These are phyloP conservation scores for Fimicolochytrium jonesii DNA, from an alignment of 192 early-diverging fungal species.

Conservation along the genomic window DNA sequence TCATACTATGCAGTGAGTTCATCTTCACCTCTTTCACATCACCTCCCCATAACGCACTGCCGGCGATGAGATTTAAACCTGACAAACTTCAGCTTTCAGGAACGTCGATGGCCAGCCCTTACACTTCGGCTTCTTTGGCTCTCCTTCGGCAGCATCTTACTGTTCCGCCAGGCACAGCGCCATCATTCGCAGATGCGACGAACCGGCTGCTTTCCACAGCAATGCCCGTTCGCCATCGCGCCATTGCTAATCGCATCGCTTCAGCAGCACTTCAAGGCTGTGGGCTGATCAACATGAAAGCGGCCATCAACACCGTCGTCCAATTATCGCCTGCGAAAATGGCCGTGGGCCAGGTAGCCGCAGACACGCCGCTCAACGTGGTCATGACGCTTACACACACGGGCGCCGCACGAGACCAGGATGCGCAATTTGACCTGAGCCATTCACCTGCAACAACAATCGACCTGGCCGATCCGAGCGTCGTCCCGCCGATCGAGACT, in stretches of 20 bases:
- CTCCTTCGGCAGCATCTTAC: conserved; percentile 2
- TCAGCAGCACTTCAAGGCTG: too few relatives aligned
- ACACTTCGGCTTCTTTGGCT: neutral
- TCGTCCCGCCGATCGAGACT: too few relatives aligned
- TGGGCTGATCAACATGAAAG: neutral
- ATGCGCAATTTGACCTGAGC: neutral
- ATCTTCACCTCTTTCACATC: neutral
- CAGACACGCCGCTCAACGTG: neutral
- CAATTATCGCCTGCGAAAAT: neutral
- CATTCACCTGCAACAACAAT: neutral
- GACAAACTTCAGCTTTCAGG: neutral
- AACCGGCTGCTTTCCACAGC: too few relatives aligned
- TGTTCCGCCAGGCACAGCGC: too few relatives aligned
- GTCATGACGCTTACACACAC: too few relatives aligned
- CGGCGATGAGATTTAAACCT: too few relatives aligned
- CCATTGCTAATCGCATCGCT: too few relatives aligned
- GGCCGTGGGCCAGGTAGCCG: neutral
- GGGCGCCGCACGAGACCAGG: neutral
- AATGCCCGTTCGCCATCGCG: too few relatives aligned
- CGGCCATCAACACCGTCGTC: neutral
- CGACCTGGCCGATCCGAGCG: neutral
- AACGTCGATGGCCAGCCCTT: neutral
- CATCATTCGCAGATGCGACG: too few relatives aligned
- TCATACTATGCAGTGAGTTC: neutral
- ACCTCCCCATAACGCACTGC: too few relatives aligned